These are phyloP conservation scores for Thelonectria olida DNA, from an alignment of 2,329 filamentous ascomycete species.

Conservation along the genomic window DNA sequence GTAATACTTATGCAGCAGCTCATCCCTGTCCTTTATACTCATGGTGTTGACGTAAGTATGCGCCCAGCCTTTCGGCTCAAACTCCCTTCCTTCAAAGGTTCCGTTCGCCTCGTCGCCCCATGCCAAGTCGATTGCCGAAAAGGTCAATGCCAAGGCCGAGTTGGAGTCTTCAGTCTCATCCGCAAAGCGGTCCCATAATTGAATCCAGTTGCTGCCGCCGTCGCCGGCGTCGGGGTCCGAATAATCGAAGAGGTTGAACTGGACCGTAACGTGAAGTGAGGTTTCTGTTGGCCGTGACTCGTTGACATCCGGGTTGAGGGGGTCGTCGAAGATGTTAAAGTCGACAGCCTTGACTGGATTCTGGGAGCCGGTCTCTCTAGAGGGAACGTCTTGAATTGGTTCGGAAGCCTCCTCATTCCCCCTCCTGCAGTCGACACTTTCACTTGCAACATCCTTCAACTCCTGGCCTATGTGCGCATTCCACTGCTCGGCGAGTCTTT, in stretches of 20 bases:
- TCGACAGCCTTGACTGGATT: background rate
- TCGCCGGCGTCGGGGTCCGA: background rate
- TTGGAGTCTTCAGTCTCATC: background rate
- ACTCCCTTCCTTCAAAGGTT: background rate
- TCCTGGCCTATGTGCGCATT: background rate
- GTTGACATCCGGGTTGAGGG: background rate
- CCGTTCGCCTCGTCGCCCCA: background rate
- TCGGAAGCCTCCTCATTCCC: too few relatives aligned
- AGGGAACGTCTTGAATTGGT: too few relatives aligned
- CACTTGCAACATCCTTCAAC: too few relatives aligned
- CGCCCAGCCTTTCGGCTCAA: background rate
- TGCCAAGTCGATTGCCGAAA: background rate
- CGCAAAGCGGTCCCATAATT: background rate
- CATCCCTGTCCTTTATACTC: background rate
- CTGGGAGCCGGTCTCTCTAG: too few relatives aligned
- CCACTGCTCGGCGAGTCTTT: background rate
- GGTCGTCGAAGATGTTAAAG: background rate
- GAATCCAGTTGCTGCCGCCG: background rate
- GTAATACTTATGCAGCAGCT: background rate
- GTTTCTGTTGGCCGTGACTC: background rate
- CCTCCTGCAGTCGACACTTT: too few relatives aligned
- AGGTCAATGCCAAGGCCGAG: background rate
- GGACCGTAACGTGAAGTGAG: background rate
- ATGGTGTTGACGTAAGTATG: background rate
- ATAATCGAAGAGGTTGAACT: constrained; percentile 17